Base-by-base conservation (phyloP, 169 alveolate genomes). In the Eimeria mitis region DNA sequence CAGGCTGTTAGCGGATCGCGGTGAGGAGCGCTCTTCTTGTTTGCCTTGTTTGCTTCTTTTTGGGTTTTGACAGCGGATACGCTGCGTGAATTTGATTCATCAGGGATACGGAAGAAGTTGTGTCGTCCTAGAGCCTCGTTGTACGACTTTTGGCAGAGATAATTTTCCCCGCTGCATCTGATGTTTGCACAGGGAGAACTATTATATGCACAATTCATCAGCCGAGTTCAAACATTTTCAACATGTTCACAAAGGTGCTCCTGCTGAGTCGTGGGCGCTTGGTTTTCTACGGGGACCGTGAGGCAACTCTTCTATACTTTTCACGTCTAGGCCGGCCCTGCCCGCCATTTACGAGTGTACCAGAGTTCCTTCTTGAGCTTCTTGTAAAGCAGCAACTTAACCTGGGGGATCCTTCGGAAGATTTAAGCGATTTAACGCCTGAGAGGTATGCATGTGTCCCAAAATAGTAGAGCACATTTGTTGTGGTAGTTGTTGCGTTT, bases 181-280 rank as follows among this genome's bases (percentile, higher is more conserved):
- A 65, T 78, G 47, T 78, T 37, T 68, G 65, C 65, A 42, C 94
- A 94, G 97, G 97, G 54, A 91, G 96, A 31, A 70, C 96, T 40
- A 89, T 96, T 42, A 91, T 96, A 25, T 89, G 95, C 95, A 94
- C 97, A 28, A 96, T 96, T 65, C 97, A 96, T 52, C 97, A 96
- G 89, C 97, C 97, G 89, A 89, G 96, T 65, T 73, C 97, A 13
- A 76, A 40, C 40, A 88, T 96, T 9, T 96, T 90, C 65, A 68
- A 63, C 59, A 78, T 81, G 92, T 96, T 96, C 63, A 59, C 95
- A 73, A 94, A 96, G 54, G 97, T 96, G 75, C 75, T 96, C 23
- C 96, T 96, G 65, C 84, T 96, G 61, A 84, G 97, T 21, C 95
- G 90, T 13, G 97, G 97, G 40, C 94, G 97, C 14, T 49, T 94